phyloP scores from a whole-genome alignment of 73 alveolate genomes.

The Symbiodinium natans region DNA sequence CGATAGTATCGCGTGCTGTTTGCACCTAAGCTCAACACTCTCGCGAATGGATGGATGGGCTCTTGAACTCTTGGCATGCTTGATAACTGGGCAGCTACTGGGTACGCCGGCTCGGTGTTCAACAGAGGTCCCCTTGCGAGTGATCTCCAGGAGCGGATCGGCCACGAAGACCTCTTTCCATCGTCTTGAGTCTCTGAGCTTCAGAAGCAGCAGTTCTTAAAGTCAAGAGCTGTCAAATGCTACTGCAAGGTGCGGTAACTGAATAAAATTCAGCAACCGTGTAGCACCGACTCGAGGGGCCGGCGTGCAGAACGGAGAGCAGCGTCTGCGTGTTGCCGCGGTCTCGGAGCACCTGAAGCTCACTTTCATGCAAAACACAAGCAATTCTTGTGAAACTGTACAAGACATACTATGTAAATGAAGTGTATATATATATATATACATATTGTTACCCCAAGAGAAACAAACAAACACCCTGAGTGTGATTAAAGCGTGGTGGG shows the following conservation, averaged over 20 bases:
- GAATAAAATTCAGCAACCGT: too few species aligned
- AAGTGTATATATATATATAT: too few species aligned
- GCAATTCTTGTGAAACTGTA: too few species aligned
- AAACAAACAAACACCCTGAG: too few species aligned
- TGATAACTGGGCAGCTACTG: neutral
- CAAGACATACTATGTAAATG: too few species aligned
- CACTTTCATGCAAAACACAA: too few species aligned
- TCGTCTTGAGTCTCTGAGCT: too few species aligned
- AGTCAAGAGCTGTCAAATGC: too few species aligned
- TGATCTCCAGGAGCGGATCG: constrained; percentile 96
- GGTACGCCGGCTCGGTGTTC: neutral
- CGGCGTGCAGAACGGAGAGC: constrained; percentile 96
- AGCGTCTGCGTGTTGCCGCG: constrained; percentile 96
- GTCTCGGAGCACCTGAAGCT: constrained; percentile 56
- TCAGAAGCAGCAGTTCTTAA: too few species aligned
- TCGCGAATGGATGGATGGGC: neutral
- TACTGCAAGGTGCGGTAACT: too few species aligned
- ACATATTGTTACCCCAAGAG: too few species aligned
- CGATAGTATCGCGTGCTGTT: constrained; percentile 51
- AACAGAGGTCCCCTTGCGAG: neutral
- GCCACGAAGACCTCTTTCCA: constrained; percentile 94
- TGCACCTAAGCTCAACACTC: constrained; percentile 9
- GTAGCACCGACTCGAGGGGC: neutral
- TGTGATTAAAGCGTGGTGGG: too few species aligned
- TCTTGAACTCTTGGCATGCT: neutral